phyloP scores from a whole-genome alignment of 2,329 filamentous ascomycete genomes.

The Diaporthe aspalathi region DNA sequence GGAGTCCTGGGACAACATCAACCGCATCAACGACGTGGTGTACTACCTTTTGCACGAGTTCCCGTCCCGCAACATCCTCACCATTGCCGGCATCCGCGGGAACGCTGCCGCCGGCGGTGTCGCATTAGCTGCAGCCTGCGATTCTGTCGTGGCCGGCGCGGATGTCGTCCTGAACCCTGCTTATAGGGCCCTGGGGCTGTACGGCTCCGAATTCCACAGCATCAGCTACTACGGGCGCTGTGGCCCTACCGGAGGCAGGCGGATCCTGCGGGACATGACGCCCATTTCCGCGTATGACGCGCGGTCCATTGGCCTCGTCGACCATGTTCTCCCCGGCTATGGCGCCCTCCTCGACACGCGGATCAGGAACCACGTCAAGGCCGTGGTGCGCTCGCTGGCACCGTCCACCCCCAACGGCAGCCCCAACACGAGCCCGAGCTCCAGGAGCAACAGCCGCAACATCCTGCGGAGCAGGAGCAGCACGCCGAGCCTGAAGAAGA shows the following conservation, averaged over 20 bases:
- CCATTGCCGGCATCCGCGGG: slow-evolving; percentile 53
- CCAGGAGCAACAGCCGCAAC: background rate
- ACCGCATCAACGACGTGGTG: slow-evolving; percentile 56
- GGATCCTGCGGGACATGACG: slow-evolving; percentile 51
- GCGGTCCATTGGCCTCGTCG: slow-evolving; percentile 52
- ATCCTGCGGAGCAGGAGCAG: background rate
- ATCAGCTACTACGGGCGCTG: slow-evolving; percentile 54
- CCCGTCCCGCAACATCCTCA: slow-evolving; percentile 49
- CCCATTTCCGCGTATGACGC: slow-evolving; percentile 53
- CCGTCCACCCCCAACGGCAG: slow-evolving; percentile 2
- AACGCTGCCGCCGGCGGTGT: slow-evolving; percentile 58
- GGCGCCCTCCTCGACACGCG: slow-evolving; percentile 49
- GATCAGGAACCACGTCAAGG: slow-evolving; percentile 50
- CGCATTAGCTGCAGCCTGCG: slow-evolving; percentile 53
- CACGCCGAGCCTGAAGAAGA: slow-evolving; percentile 24
- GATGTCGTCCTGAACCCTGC: slow-evolving; percentile 56
- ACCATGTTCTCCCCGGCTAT: slow-evolving; percentile 51
- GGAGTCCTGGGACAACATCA: slow-evolving; percentile 58
- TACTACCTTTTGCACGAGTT: slow-evolving; percentile 44
- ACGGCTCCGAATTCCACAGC: slow-evolving; percentile 56
- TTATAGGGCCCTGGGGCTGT: slow-evolving; percentile 51
- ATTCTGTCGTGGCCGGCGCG: slow-evolving; percentile 51
- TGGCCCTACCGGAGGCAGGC: slow-evolving; percentile 46
- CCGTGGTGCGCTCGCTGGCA: slow-evolving; percentile 43
- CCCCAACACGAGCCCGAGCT: slow-evolving; percentile 6